Evolutionary conservation across 2,329 filamentous ascomycete species (phyloP).

Genomic region (Arthrobotrys conoides): DNA sequence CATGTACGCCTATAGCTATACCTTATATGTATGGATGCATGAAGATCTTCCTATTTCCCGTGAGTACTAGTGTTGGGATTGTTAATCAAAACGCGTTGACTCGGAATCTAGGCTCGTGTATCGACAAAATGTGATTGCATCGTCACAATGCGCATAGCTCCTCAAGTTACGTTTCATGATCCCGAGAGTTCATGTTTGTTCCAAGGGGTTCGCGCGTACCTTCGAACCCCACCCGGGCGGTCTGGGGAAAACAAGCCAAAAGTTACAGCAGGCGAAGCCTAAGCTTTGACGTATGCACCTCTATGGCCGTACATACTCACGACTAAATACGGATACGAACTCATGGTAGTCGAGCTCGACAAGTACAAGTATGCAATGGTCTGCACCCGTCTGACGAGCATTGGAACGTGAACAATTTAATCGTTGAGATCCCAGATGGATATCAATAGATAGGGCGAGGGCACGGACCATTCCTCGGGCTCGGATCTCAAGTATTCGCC

Average conservation of each 20-base stretch:
- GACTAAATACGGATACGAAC: neutral
- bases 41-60: too few species aligned
- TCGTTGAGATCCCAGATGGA: neutral
- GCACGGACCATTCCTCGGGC: constrained; percentile 24
- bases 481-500: constrained; percentile 27
- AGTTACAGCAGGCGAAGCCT: constrained; percentile 67
- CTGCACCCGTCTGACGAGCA: neutral
- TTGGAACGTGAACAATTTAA: neutral
- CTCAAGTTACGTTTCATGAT: constrained; percentile 61
- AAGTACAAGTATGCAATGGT: neutral
- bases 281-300: constrained; percentile 55
- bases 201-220: constrained; percentile 75
- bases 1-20: too few species aligned
- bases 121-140: too few species aligned
- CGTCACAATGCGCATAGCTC: too few species aligned
- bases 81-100: neutral
- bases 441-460: neutral
- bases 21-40: too few species aligned
- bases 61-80: neutral
- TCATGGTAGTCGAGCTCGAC: too few species aligned
- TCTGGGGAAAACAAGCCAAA: constrained; percentile 65
- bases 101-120: neutral
- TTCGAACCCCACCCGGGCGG: constrained; percentile 73
- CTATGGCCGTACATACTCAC: too few species aligned
- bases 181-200: constrained; percentile 70